Evolutionary conservation across 2,329 filamentous ascomycete species (phyloP).

Genomic region (Pleomassaria siparia): DNA sequence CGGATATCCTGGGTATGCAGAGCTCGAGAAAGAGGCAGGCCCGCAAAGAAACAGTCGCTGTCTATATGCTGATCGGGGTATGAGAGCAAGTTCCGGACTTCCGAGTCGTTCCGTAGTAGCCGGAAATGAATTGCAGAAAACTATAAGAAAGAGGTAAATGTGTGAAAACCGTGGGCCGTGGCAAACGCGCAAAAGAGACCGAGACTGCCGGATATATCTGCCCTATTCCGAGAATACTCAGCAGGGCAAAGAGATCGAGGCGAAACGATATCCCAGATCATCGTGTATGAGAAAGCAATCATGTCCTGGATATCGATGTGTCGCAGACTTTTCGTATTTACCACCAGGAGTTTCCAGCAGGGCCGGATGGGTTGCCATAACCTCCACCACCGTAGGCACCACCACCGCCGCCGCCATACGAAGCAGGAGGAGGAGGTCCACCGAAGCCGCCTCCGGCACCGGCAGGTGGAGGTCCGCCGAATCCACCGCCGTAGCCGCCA

Average conservation of each 20-base stretch:
- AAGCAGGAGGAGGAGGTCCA: slow-evolving; percentile 31
- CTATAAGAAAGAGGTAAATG: slow-evolving; percentile 19
- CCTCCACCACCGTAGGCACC: slow-evolving; percentile 44
- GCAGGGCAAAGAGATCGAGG: slow-evolving; percentile 1
- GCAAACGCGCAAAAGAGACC: neutral
- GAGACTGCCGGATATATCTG: neutral
- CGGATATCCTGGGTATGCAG: slow-evolving; percentile 42
- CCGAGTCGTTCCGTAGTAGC: slow-evolving; percentile 39
- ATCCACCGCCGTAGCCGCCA: slow-evolving; percentile 53
- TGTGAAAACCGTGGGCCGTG: neutral
- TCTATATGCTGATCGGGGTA: slow-evolving; percentile 55
- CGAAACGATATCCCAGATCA: slow-evolving; percentile 6
- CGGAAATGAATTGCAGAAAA: slow-evolving; percentile 38
- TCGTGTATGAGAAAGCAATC: slow-evolving; percentile 19
- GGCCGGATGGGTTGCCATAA: slow-evolving; percentile 70
- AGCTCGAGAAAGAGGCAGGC: slow-evolving; percentile 44
- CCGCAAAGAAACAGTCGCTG: slow-evolving; percentile 51
- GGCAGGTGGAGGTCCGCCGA: slow-evolving; percentile 65
- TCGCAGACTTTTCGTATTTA: slow-evolving; percentile 42
- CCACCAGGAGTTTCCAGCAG: slow-evolving; percentile 69
- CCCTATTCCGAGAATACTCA: neutral
- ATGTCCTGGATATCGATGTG: slow-evolving; percentile 30
- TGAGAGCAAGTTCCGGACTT: slow-evolving; percentile 46
- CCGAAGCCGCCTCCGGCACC: slow-evolving; percentile 48
- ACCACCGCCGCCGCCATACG: slow-evolving; percentile 34